Base-by-base conservation (phyloP, 805 yeast genomes). In the Candida namnaoensis region DNA sequence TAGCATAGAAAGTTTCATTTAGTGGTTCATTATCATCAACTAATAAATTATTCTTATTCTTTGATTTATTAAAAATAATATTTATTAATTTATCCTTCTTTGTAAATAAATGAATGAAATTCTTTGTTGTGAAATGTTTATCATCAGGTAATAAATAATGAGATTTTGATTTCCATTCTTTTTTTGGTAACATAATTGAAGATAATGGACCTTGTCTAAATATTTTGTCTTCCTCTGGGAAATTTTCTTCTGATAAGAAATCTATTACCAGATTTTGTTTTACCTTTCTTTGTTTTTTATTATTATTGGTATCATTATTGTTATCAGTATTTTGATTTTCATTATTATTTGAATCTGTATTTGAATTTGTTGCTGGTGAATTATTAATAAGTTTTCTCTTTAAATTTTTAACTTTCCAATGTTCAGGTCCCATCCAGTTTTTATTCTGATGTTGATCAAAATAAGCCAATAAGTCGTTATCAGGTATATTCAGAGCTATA, bases 351-450 rank as follows among this genome's bases (percentile, higher is more conserved):
- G 30, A 23, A 13, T 14, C 38, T 5, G 34, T 28, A 12, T 26
- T 37, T 4, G 30, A 23, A 13, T 14, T 38, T 5, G 34, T 42
- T 27, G 13, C 30, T 23, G 35, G 41, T 10, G 32, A 15, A n/a
- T 43, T 41, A 36, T 32, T 9, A 41, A n/a, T 15, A 47, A 50
- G 66, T 66, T 35, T n/a, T 15, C 36, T 48, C 52, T 76, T 81
- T 36, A 82, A 58, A 26, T 76, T 74, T 32, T 72, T 65, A 23
- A 91, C 82, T 60, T 82, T 84, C 97, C 97, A 91, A 62, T 87
- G 93, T 50, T 86, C 91, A 12, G 91, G 84, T 4, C 97, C 97
- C 33, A 95, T 75, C 96, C 97, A 90, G 54, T 79, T 83, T 23
- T 58, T 59, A 43, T 71, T 72, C 60, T 86, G 69, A 15, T 76